Percentiles rank a stretch among this genome's conserved stretches.
Evolutionary conservation across 257 asterid genomes (phyloP).

Genomic region (Datura wrightii): DNA sequence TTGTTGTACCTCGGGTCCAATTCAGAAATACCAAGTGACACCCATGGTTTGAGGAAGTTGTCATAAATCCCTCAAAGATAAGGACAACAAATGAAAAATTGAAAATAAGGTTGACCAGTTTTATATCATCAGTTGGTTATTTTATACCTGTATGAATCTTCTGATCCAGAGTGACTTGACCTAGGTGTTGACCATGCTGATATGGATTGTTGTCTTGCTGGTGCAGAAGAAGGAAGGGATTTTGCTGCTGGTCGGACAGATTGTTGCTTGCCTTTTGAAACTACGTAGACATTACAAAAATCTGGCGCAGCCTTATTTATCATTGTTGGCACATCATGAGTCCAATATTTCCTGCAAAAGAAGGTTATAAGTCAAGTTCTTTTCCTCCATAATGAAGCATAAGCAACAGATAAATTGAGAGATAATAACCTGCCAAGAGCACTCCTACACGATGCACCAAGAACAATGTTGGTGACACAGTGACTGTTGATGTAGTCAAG

Average conservation of each 20-base stretch:
- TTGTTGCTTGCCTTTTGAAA: slow-evolving; percentile 61
- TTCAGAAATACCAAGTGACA: not conserved
- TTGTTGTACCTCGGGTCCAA: not conserved
- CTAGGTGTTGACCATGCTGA: slow-evolving; percentile 31
- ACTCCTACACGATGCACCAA: slow-evolving; percentile 65
- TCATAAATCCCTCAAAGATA: not conserved
- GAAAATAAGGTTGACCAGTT: not conserved
- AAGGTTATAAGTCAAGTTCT: slow-evolving; percentile 32
- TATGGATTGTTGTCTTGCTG: slow-evolving; percentile 34
- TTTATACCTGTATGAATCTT: slow-evolving; percentile 48
- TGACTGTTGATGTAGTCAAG: slow-evolving; percentile 60
- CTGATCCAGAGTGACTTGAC: slow-evolving; percentile 40
- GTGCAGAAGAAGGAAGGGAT: slow-evolving; percentile 29
- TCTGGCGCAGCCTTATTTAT: slow-evolving; percentile 78
- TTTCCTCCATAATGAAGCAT: not conserved
- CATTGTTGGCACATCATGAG: slow-evolving; percentile 62
- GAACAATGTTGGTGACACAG: slow-evolving; percentile 57
- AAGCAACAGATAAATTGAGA: not conserved
- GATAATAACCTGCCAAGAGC: slow-evolving; percentile 48
- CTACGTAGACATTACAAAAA: slow-evolving; percentile 71
- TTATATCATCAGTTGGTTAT: not conserved
- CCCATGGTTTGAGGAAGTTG: not conserved
- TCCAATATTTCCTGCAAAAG: slow-evolving; percentile 59
- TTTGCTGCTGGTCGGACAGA: slow-evolving; percentile 66
- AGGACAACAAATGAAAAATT: not conserved